phyloP scores from a whole-genome alignment of 129 eudicot genomes.

The Chrysanthemum seticuspe region DNA sequence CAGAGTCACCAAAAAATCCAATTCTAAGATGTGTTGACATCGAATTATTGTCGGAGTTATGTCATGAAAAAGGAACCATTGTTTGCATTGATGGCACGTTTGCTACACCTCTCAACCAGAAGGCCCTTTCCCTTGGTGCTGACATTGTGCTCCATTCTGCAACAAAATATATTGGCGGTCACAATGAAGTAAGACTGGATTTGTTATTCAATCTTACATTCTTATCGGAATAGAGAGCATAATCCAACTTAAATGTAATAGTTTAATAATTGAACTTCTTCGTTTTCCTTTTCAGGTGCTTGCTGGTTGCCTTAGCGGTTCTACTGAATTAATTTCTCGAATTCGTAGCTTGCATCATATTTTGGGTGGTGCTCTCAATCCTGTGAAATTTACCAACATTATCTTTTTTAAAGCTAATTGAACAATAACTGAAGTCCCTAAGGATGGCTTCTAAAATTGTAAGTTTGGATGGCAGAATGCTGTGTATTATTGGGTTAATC shows the following conservation, averaged over 20 bases:
- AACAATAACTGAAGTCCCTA: too few species aligned
- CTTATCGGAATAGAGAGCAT: background rate
- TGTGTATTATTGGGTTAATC: too few species aligned
- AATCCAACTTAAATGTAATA: too few species aligned
- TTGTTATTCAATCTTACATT: background rate
- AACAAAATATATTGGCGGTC: conserved; percentile 87
- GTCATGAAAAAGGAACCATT: conserved; percentile 75
- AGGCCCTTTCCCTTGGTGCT: conserved; percentile 88
- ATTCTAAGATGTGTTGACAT: conserved; percentile 82
- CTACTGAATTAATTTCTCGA: conserved; percentile 55
- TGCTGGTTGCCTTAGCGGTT: conserved; percentile 87
- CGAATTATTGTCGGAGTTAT: conserved; percentile 77
- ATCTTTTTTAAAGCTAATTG: background rate
- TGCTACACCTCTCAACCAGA: conserved; percentile 90
- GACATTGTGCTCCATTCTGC: conserved; percentile 84
- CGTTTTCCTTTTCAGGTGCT: conserved; percentile 56
- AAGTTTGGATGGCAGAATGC: conserved; percentile 55
- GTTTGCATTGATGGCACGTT: conserved; percentile 91
- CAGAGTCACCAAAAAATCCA: conserved; percentile 90
- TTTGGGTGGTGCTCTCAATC: conserved; percentile 84
- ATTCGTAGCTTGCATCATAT: conserved; percentile 80
- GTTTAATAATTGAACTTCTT: background rate
- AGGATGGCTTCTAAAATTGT: too few species aligned
- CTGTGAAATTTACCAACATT: conserved; percentile 17
- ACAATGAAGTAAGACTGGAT: conserved; percentile 64